Conservation (phyloP, 495 filamentous ascomycete species). For the Penicillium canescens region DNA sequence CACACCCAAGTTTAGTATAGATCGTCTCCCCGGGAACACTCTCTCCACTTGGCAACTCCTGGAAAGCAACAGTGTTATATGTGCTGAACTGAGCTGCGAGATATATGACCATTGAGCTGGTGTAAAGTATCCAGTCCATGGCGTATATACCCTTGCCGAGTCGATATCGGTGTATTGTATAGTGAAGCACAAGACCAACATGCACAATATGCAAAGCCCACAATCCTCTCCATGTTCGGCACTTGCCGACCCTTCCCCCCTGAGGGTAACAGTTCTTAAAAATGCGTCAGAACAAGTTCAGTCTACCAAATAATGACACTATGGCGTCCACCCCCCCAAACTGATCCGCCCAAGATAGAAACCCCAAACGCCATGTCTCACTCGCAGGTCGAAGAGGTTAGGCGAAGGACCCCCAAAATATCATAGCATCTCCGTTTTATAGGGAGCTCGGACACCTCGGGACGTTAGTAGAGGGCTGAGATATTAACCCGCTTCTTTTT, state of each 20-base stretch:
- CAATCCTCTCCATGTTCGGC: not conserved
- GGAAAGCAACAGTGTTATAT: not conserved
- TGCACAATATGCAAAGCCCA: not conserved
- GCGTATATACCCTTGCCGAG: too few species aligned
- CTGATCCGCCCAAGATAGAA: not conserved
- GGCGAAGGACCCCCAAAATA: not conserved
- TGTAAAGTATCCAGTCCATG: too few species aligned
- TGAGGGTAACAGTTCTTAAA: not conserved
- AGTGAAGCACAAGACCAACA: too few species aligned
- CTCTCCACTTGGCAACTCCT: conserved; percentile 21
- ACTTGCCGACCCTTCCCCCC: conserved; percentile 1
- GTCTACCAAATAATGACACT: conserved; percentile 3
- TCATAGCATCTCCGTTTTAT: not conserved
- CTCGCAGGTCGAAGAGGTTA: not conserved
- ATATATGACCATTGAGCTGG: too few species aligned
- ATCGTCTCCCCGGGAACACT: conserved; percentile 22
- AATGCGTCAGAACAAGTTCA: not conserved
- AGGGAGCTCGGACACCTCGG: too few species aligned
- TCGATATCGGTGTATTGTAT: too few species aligned
- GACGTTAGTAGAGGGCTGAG: too few species aligned
- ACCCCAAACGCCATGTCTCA: conserved; percentile 3
- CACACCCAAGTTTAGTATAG: conserved; percentile 13
- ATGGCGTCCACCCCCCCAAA: not conserved
- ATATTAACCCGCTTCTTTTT: not conserved
- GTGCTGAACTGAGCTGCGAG: too few species aligned